Conservation (phyloP, 164 flowering plant species). For the Vitis rotundifolia region DNA sequence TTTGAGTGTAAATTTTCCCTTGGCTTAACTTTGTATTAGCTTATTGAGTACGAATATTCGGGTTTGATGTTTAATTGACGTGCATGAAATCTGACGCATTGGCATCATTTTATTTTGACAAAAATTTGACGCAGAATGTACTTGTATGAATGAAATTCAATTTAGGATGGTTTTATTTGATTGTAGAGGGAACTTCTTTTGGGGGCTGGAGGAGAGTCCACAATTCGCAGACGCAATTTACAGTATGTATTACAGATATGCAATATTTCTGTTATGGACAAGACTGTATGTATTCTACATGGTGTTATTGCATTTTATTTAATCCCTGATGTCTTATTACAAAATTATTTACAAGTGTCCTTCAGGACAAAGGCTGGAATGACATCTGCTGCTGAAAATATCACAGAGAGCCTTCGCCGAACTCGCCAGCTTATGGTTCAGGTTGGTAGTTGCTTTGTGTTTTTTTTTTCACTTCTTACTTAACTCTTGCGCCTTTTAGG, state of each 20-base stretch:
- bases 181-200: slow-evolving; percentile 92
- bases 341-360: slow-evolving; percentile 4
- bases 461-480: background rate
- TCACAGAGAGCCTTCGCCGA: slow-evolving; percentile 91
- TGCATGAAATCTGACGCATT: no score
- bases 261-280: no score
- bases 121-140: no score
- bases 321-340: background rate
- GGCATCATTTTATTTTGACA: no score
- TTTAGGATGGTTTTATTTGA: slow-evolving; percentile 6
- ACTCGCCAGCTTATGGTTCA: slow-evolving; percentile 93
- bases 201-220: slow-evolving; percentile 95
- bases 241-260: slow-evolving; percentile 55
- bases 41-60: no score
- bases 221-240: slow-evolving; percentile 77
- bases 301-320: no score
- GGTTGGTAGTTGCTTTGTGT: slow-evolving; percentile 31
- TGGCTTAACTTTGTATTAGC: no score
- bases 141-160: no score
- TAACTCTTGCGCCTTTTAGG: background rate
- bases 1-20: no score
- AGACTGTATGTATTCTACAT: no score
- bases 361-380: slow-evolving; percentile 92
- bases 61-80: background rate
- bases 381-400: slow-evolving; percentile 94